These are phyloP conservation scores for Tylopilus sp. DNA, from an alignment of 768 basidiomycete species.

Conservation along the genomic window DNA sequence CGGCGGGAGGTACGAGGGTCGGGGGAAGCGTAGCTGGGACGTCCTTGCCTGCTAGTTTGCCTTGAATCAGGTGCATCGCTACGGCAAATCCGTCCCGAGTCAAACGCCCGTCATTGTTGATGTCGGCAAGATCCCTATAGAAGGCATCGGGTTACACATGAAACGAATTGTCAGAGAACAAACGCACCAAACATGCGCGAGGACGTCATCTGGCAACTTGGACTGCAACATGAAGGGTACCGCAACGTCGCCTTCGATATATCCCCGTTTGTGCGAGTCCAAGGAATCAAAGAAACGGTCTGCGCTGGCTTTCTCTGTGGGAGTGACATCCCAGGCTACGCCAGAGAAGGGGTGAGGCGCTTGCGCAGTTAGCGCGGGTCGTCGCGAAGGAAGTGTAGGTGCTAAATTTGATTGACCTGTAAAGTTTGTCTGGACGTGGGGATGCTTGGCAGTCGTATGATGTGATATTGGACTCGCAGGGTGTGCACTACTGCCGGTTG, in stretches of 20 bases:
- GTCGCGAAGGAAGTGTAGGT: constrained; percentile 23
- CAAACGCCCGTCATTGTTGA: constrained; percentile 81
- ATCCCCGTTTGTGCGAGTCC: constrained; percentile 71
- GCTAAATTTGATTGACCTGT: constrained; percentile 36
- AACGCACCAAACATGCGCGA: constrained; percentile 90
- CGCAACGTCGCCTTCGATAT: constrained; percentile 89
- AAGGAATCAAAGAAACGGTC: constrained; percentile 82
- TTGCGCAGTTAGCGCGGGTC: constrained; percentile 15
- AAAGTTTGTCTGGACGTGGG: constrained; percentile 54
- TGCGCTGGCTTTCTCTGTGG: constrained; percentile 70
- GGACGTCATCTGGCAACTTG: constrained; percentile 69
- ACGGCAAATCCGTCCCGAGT: constrained; percentile 93
- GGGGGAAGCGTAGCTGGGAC: constrained; percentile 68
- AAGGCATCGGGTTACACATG: background rate
- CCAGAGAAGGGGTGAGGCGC: constrained; percentile 31
- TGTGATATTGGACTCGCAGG: constrained; percentile 56
- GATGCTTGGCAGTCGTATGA: constrained; percentile 54
- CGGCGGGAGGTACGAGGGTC: constrained; percentile 77
- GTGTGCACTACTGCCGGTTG: constrained; percentile 57
- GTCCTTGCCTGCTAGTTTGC: constrained; percentile 74
- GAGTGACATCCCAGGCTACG: constrained; percentile 77
- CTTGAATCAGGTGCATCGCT: constrained; percentile 90
- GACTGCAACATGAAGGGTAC: constrained; percentile 96
- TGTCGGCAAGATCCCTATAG: constrained; percentile 87
- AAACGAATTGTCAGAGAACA: background rate